phyloP scores from a whole-genome alignment of 2,329 filamentous ascomycete species.

The Aspergillus udagawae region DNA sequence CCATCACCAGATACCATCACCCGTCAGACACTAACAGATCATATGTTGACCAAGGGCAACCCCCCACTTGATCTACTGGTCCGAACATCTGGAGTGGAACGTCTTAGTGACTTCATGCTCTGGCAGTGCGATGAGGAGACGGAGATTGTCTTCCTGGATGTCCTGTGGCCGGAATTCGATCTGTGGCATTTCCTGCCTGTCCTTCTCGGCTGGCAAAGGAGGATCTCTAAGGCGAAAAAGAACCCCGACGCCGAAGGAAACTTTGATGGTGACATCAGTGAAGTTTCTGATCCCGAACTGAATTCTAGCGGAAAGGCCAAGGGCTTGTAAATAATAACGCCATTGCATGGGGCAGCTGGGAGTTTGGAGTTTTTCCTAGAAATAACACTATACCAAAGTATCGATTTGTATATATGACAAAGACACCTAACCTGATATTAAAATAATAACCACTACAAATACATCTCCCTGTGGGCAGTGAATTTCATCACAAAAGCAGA shows the following conservation, averaged over 20 bases:
- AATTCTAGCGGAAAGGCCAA: slow-evolving; percentile 26
- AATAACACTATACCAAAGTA: slow-evolving; percentile 1
- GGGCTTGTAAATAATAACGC: slow-evolving; percentile 20
- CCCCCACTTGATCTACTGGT: slow-evolving; percentile 89
- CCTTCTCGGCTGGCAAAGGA: slow-evolving; percentile 80
- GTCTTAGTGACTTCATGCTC: slow-evolving; percentile 95
- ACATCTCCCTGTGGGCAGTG: neutral
- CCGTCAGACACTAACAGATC: slow-evolving; percentile 71
- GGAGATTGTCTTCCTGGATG: slow-evolving; percentile 86
- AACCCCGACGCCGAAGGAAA: slow-evolving; percentile 57
- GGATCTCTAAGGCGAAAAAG: slow-evolving; percentile 60
- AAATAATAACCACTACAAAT: neutral
- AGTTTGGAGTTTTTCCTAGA: slow-evolving; percentile 5
- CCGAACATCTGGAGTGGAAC: slow-evolving; percentile 86
- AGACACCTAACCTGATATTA: neutral
- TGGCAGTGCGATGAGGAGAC: slow-evolving; percentile 96
- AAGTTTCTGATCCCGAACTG: slow-evolving; percentile 23
- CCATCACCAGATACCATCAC: slow-evolving; percentile 88
- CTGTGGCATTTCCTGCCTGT: slow-evolving; percentile 91
- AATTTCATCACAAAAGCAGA: neutral
- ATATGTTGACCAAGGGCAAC: slow-evolving; percentile 81
- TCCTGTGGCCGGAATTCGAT: slow-evolving; percentile 94
- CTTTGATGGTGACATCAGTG: slow-evolving; percentile 48
- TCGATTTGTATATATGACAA: neutral
- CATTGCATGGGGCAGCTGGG: slow-evolving; percentile 10